Percentiles rank a stretch among this genome's conserved stretches.
Conservation (phyloP, 441 rosid genomes). For the Bruguiera hainesii region DNA sequence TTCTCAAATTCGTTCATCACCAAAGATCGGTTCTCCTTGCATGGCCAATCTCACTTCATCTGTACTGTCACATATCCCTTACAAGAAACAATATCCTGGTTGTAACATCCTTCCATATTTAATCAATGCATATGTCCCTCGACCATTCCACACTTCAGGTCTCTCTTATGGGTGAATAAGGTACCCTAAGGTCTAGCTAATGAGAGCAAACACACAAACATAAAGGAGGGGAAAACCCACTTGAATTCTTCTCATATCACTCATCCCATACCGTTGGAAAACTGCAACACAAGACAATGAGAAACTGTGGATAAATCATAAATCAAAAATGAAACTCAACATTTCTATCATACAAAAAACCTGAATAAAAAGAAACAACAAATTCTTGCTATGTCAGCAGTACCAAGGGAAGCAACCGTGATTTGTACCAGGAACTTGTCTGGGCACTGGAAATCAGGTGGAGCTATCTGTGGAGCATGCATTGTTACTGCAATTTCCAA, state of each 20-base stretch:
- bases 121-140: neutral
- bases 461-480: constrained; percentile 45
- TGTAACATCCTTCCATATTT: neutral
- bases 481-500: constrained; percentile 36
- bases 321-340: no score
- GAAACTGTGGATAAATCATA: no score
- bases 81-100: constrained; percentile 4
- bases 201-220: constrained; percentile 38
- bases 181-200: constrained; percentile 39
- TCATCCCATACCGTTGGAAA: no score
- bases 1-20: constrained; percentile 3
- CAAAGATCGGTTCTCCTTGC: constrained; percentile 3
- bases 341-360: no score
- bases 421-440: constrained; percentile 55
- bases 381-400: no score
- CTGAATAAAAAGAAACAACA: no score
- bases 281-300: no score
- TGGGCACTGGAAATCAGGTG: constrained; percentile 47
- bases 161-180: constrained; percentile 24
- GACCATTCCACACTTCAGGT: neutral
- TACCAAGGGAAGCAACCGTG: constrained; percentile 33
- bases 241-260: constrained; percentile 23
- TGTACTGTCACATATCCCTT: neutral
- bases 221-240: constrained; percentile 47
- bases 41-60: constrained; percentile 1